A percentile compares a stretch with the other conserved stretches of the same genome.
Evolutionary conservation across 768 basidiomycete genomes (phyloP).

Genomic region (Kwoniella mangroviensis): DNA sequence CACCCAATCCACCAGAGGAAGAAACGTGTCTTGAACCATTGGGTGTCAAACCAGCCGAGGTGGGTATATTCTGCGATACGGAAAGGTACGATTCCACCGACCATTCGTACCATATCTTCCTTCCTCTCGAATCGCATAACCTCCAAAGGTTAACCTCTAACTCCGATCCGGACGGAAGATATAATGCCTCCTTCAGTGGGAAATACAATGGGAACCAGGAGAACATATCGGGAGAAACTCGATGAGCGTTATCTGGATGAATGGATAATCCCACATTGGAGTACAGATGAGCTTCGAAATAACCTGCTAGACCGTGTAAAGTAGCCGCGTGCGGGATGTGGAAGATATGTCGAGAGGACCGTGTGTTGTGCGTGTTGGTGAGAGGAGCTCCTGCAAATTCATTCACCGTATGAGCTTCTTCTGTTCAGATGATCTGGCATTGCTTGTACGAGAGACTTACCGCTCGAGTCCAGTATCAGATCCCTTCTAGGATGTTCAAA

Average conservation of each 20-base stretch:
- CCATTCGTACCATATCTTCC: slow-evolving; percentile 96
- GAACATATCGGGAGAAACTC: slow-evolving; percentile 92
- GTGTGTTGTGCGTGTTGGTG: slow-evolving; percentile 95
- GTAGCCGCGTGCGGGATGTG: slow-evolving; percentile 93
- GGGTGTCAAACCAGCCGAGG: slow-evolving; percentile 15
- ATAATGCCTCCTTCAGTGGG: slow-evolving; percentile 90
- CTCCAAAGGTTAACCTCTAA: slow-evolving; percentile 94
- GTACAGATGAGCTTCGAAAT: slow-evolving; percentile 94
- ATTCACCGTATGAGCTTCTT: not conserved
- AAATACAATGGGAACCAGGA: slow-evolving; percentile 99
- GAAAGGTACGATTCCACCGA: slow-evolving; percentile 90
- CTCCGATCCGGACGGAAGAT: slow-evolving; percentile 89
- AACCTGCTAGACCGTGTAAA: slow-evolving; percentile 92
- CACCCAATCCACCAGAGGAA: slow-evolving; percentile 23
- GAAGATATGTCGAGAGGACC: slow-evolving; percentile 82
- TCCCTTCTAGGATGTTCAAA: slow-evolving; percentile 92
- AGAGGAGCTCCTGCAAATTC: slow-evolving; percentile 71
- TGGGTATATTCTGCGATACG: slow-evolving; percentile 49
- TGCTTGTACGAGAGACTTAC: slow-evolving; percentile 62
- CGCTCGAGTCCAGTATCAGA: slow-evolving; percentile 71
- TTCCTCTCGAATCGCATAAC: slow-evolving; percentile 77
- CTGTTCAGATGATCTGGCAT: too few relatives aligned
- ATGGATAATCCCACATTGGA: slow-evolving; percentile 89
- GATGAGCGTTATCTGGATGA: slow-evolving; percentile 84
- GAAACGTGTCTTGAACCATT: slow-evolving; percentile 21